These are phyloP conservation scores for Betula pendula DNA, from an alignment of 306 rosid species.

Conservation along the genomic window DNA sequence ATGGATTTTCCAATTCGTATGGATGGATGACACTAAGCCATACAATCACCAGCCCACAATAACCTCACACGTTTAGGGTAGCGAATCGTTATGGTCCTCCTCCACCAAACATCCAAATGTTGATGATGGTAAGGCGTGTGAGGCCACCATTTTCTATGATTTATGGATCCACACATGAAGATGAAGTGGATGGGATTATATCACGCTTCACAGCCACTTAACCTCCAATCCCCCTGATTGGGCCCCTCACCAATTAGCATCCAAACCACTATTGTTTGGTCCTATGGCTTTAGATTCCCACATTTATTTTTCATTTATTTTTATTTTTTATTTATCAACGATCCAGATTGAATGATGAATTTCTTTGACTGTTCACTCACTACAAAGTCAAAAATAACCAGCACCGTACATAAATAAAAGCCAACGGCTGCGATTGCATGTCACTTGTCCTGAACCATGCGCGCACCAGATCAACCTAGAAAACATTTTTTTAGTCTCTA, in stretches of 20 bases:
- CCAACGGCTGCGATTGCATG: background rate
- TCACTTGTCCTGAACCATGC: background rate
- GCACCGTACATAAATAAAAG: background rate
- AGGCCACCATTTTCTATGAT: slow-evolving; percentile 43
- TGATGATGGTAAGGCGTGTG: slow-evolving; percentile 32
- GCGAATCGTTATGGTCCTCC: background rate
- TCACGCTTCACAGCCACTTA: background rate
- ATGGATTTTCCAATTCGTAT: background rate
- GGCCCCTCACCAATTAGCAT: no score
- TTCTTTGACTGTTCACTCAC: background rate
- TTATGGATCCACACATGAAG: background rate
- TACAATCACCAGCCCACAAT: background rate
- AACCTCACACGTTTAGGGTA: slow-evolving; percentile 1
- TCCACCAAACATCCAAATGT: slow-evolving; percentile 21
- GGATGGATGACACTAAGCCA: slow-evolving; percentile 4
- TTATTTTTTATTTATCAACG: no score
- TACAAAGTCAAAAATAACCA: background rate
- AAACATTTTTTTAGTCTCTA: background rate
- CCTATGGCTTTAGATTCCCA: no score
- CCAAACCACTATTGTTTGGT: no score
- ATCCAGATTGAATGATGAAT: background rate
- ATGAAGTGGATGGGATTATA: background rate
- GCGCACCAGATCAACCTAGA: background rate
- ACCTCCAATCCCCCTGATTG: no score
- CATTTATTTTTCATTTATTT: no score